Percentiles rank a stretch among this genome's conserved stretches.
Conservation (phyloP, 2,329 filamentous ascomycete genomes). For the Monilinia aucupariae region DNA sequence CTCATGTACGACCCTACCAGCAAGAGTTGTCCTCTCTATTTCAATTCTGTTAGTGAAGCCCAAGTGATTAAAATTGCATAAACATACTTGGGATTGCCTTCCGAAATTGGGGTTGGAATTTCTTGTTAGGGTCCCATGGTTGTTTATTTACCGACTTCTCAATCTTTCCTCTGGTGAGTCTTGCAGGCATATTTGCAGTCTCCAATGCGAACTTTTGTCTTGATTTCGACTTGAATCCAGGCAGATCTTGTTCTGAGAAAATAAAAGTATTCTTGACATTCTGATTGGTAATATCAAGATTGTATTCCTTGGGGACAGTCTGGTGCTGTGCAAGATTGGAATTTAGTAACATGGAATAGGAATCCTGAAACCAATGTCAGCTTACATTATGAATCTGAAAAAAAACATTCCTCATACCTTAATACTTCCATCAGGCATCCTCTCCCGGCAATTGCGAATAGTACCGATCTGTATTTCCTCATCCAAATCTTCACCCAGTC, state of each 20-base stretch:
- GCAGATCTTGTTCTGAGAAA: conserved; percentile 89
- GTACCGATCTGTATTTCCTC: conserved; percentile 78
- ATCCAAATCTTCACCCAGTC: conserved; percentile 61
- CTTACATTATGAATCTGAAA: not conserved
- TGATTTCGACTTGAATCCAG: conserved; percentile 62
- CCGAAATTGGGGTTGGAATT: conserved; percentile 58
- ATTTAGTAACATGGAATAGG: conserved; percentile 62
- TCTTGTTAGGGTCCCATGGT: conserved; percentile 43
- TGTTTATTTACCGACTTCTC: conserved; percentile 44
- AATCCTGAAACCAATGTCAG: conserved; percentile 36
- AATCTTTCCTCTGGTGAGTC: conserved; percentile 42
- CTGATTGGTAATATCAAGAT: conserved; percentile 63
- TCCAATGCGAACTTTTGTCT: conserved; percentile 51
- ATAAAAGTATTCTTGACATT: conserved; percentile 81
- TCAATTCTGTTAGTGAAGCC: conserved; percentile 33
- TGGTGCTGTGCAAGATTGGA: conserved; percentile 62
- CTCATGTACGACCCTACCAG: conserved; percentile 69
- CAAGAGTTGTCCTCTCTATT: conserved; percentile 67
- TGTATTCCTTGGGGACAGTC: conserved; percentile 80
- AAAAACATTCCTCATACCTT: conserved; percentile 33
- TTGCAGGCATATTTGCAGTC: conserved; percentile 53
- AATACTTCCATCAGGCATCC: conserved; percentile 47
- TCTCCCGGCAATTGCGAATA: conserved; percentile 45
- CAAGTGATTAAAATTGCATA: conserved; percentile 22
- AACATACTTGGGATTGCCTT: conserved; percentile 66